A percentile compares a stretch with the other conserved stretches of the same genome.
These are phyloP conservation scores for Endogone sp. DNA, from an alignment of 192 early-diverging fungal genomes.

Conservation along the genomic window DNA sequence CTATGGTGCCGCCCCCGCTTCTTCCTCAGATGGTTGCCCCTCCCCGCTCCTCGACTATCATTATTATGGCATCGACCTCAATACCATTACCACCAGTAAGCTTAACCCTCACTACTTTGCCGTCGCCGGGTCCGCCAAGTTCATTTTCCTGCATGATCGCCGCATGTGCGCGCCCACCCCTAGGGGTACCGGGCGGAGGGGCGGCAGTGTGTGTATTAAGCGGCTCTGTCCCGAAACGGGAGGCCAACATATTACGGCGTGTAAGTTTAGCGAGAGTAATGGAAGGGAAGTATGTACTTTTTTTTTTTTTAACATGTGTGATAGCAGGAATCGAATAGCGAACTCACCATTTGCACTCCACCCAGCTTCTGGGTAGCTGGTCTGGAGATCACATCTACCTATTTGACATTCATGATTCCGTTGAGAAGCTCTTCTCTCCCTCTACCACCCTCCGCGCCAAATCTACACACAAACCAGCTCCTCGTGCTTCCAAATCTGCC, in stretches of 20 bases:
- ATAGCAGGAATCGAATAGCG: too few relatives aligned
- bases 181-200: background rate
- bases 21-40: slow-evolving; percentile 20
- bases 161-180: slow-evolving; percentile 23
- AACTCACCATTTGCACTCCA: too few relatives aligned
- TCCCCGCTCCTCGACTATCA: slow-evolving; percentile 40
- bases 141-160: slow-evolving; percentile 40
- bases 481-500: too few relatives aligned
- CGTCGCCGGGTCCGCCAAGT: slow-evolving; percentile 43
- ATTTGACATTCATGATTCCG: slow-evolving; percentile 52
- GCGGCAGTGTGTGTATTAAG: background rate
- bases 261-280: slow-evolving; percentile 29
- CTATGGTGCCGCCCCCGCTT: slow-evolving; percentile 3
- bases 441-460: background rate
- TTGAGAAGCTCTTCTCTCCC: too few relatives aligned
- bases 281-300: slow-evolving; percentile 18
- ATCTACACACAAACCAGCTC: background rate
- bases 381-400: slow-evolving; percentile 48
- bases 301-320: too few relatives aligned
- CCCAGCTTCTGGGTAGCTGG: slow-evolving; percentile 56
- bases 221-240: background rate
- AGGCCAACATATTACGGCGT: slow-evolving; percentile 23
- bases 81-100: slow-evolving; percentile 45
- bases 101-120: slow-evolving; percentile 49
- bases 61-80: slow-evolving; percentile 35